A percentile compares a stretch with the other conserved stretches of the same genome.
These are phyloP conservation scores for Aspergillus coremiiformis DNA, from an alignment of 495 filamentous ascomycete genomes.

Conservation along the genomic window DNA sequence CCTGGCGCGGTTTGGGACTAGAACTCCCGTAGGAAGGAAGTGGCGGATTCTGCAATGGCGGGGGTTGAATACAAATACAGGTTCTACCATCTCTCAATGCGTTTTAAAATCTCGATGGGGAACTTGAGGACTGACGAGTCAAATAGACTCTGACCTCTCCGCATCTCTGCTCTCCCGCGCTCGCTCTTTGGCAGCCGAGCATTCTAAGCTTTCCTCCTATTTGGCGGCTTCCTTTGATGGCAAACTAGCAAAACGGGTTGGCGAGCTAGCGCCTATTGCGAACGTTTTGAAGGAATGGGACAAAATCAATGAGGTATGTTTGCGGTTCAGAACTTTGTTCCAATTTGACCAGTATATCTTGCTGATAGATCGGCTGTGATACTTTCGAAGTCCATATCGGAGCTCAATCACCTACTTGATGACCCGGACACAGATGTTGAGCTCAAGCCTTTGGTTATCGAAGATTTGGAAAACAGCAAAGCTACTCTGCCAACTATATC, in stretches of 20 bases:
- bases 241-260: slow-evolving; percentile 64
- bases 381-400: slow-evolving; percentile 43
- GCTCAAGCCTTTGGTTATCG: slow-evolving; percentile 59
- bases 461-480: slow-evolving; percentile 64
- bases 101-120: neutral
- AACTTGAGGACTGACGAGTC: neutral
- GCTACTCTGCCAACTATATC: slow-evolving; percentile 52
- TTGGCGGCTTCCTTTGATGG: slow-evolving; percentile 60
- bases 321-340: neutral
- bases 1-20: slow-evolving; percentile 18
- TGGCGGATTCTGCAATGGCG: slow-evolving; percentile 17
- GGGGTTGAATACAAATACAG: slow-evolving; percentile 23
- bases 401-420: slow-evolving; percentile 50
- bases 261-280: slow-evolving; percentile 65
- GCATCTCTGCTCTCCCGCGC: slow-evolving; percentile 57
- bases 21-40: slow-evolving; percentile 2
- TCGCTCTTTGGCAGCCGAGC: slow-evolving; percentile 56
- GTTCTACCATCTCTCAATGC: slow-evolving; percentile 5
- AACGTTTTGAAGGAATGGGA: slow-evolving; percentile 61
- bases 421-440: slow-evolving; percentile 57
- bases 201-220: slow-evolving; percentile 53
- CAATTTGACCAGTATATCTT: neutral
- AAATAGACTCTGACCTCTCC: slow-evolving; percentile 38
- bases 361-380: slow-evolving; percentile 1
- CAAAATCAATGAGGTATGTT: slow-evolving; percentile 33